phyloP scores from a whole-genome alignment of 139 green algal species.

The Coelastrella sp. region DNA sequence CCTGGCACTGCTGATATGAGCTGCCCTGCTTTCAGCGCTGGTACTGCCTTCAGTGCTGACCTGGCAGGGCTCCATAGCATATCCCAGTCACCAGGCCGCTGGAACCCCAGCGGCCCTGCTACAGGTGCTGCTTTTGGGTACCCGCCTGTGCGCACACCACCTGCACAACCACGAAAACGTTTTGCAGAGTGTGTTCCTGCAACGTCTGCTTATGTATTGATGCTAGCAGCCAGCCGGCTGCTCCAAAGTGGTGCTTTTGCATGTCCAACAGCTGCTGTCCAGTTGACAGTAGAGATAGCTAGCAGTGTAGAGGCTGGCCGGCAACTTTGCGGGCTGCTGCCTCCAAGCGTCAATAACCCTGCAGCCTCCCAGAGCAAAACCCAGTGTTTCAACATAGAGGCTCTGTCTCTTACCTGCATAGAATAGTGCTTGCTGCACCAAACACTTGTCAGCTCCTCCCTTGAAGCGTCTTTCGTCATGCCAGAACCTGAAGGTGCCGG shows the following conservation, averaged over 20 bases:
- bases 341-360: too few relatives aligned
- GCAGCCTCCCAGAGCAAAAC: too few relatives aligned
- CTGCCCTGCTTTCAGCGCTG: constrained; percentile 63
- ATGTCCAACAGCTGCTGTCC: too few relatives aligned
- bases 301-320: too few relatives aligned
- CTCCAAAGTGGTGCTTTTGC: too few relatives aligned
- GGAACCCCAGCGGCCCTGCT: constrained; percentile 61
- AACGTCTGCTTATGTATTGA: too few relatives aligned
- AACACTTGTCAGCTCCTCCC: constrained; percentile 58
- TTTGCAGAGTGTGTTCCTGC: too few relatives aligned
- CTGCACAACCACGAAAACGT: constrained; percentile 30
- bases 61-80: constrained; percentile 72
- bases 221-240: too few relatives aligned
- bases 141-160: constrained; percentile 70
- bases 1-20: constrained; percentile 65
- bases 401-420: constrained; percentile 46
- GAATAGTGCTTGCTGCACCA: constrained; percentile 68
- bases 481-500: constrained; percentile 63
- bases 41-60: constrained; percentile 58
- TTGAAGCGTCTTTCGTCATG: constrained; percentile 73
- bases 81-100: constrained; percentile 71
- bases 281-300: too few relatives aligned
- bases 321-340: too few relatives aligned
- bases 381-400: too few relatives aligned
- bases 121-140: constrained; percentile 70